Conservation (phyloP, 1,284 basidiomycete species). For the Wallemia mellicola region DNA sequence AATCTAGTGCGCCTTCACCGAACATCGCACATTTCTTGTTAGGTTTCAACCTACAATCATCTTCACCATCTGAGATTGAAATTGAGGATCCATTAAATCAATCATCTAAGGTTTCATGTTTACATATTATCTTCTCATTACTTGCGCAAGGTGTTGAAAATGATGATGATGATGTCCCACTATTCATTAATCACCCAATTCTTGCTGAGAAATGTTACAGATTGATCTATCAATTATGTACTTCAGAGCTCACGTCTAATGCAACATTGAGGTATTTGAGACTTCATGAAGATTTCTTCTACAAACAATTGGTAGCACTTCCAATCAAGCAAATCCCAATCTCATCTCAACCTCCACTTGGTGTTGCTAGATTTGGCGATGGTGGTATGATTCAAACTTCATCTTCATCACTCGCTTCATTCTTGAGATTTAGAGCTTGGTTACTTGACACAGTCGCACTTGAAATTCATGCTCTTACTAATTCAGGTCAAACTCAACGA, state of each 20-base stretch:
- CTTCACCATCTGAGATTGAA: conserved; percentile 13
- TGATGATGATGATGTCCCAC: conserved; percentile 19
- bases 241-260: conserved; percentile 51
- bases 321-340: conserved; percentile 17
- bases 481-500: conserved; percentile 37
- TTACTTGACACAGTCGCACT: conserved; percentile 63
- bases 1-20: conserved; percentile 32
- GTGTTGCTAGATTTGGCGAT: conserved; percentile 40
- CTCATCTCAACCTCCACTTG: conserved; percentile 24
- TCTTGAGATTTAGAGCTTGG: conserved; percentile 52
- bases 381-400: conserved; percentile 40
- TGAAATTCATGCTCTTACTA: conserved; percentile 61
- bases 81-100: conserved; percentile 20
- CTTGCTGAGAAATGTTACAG: conserved; percentile 65
- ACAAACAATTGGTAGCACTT: conserved; percentile 42
- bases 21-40: conserved; percentile 74
- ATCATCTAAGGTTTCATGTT: conserved; percentile 26
- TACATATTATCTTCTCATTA: conserved; percentile 53
- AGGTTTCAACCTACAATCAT: conserved; percentile 30
- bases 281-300: conserved; percentile 65
- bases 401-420: conserved; percentile 38
- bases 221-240: conserved; percentile 57
- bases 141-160: conserved; percentile 37
- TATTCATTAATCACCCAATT: conserved; percentile 36
- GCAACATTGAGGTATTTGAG: conserved; percentile 64